Evolutionary conservation across 1,139 yeast genomes (phyloP).

Genomic region (Suzukiozyma palmioleophila): DNA sequence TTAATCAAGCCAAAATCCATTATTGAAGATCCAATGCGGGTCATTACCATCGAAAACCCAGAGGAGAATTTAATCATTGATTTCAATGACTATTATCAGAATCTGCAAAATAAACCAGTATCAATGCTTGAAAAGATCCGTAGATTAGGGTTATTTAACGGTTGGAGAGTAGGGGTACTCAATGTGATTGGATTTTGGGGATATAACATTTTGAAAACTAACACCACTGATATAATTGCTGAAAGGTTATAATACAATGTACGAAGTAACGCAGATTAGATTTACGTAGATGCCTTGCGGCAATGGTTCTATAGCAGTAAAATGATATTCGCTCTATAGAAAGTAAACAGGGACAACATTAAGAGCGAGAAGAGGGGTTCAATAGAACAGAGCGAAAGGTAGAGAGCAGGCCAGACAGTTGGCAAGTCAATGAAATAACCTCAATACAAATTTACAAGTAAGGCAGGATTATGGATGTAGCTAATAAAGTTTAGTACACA

Average conservation of each 20-base stretch:
- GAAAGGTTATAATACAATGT: constrained; percentile 24
- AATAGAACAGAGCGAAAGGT: too few species aligned
- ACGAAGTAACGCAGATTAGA: too few species aligned
- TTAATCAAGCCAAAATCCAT: constrained; percentile 39
- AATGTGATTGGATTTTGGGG: constrained; percentile 86
- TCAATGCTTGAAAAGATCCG: constrained; percentile 12
- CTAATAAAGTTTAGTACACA: too few species aligned
- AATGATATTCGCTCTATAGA: too few species aligned
- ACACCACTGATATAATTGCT: constrained; percentile 40
- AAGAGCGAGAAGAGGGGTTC: too few species aligned
- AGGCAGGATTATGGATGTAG: too few species aligned
- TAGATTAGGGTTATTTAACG: constrained; percentile 61
- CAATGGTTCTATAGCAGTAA: too few species aligned
- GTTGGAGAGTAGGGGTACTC: constrained; percentile 85
- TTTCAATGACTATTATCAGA: constrained; percentile 15
- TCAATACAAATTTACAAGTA: too few species aligned
- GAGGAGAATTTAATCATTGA: constrained; percentile 50
- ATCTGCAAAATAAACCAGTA: background rate
- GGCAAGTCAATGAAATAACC: too few species aligned
- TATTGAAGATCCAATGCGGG: constrained; percentile 27
- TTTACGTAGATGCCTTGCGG: too few species aligned
- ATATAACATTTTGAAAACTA: constrained; percentile 56
- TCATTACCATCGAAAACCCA: constrained; percentile 36
- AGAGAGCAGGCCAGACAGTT: too few species aligned
- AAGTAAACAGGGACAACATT: too few species aligned